Conservation (phyloP, 225 moss, liverwort and hornwort species). For the Pleurozium schreberi region DNA sequence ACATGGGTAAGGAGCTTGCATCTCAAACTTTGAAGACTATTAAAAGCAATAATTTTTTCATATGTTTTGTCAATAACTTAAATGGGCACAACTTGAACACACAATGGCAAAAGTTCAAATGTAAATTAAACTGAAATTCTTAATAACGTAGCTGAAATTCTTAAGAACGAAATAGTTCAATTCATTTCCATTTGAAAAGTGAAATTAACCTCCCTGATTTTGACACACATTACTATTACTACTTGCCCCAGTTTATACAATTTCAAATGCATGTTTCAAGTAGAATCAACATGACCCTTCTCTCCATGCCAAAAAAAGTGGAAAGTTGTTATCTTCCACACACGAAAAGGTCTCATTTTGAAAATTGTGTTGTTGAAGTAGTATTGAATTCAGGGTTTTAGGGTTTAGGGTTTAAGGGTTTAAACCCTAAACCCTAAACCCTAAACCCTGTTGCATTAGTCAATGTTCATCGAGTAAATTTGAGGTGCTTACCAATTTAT, state of each 20-base stretch:
- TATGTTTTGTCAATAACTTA: no score
- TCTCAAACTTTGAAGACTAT: not conserved
- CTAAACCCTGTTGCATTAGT: not conserved
- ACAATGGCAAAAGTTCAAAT: not conserved
- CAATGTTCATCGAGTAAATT: not conserved
- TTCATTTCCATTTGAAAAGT: not conserved
- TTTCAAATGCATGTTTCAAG: not conserved
- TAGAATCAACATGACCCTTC: not conserved
- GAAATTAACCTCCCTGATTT: not conserved
- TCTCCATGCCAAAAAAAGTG: not conserved
- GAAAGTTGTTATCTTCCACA: not conserved
- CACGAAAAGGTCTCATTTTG: not conserved
- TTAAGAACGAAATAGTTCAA: not conserved
- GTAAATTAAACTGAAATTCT: not conserved
- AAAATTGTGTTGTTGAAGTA: no score
- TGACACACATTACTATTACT: not conserved
- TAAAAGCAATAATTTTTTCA: not conserved
- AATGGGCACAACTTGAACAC: not conserved
- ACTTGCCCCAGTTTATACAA: not conserved
- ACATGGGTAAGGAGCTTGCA: slow-evolving; percentile 29
- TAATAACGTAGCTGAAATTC: no score
- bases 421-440: no score
- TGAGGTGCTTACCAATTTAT: not conserved
- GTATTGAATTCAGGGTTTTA: not conserved
- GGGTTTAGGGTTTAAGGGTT: no score